Evolutionary conservation across 768 basidiomycete species (phyloP).

Genomic region (Tylopilus balloui): DNA sequence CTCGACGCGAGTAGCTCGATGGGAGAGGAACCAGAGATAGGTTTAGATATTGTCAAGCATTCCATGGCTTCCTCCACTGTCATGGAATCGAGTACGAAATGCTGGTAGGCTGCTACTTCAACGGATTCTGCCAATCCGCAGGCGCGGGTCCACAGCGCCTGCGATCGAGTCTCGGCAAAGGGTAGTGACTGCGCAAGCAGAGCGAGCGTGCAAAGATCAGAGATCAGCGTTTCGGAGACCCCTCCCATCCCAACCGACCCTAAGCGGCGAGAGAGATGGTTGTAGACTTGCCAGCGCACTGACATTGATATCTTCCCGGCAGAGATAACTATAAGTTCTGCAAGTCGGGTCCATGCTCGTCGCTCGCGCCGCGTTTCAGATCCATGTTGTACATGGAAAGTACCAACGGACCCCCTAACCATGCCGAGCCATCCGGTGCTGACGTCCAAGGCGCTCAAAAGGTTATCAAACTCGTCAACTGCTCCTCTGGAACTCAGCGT

Average conservation of each 20-base stretch:
- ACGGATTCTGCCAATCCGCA: slow-evolving; percentile 21
- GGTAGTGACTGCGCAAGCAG: slow-evolving; percentile 44
- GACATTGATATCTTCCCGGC: slow-evolving; percentile 21
- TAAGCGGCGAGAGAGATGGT: slow-evolving; percentile 38
- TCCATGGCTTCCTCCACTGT: slow-evolving; percentile 50
- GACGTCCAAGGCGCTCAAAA: slow-evolving; percentile 40
- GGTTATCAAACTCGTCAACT: slow-evolving; percentile 34
- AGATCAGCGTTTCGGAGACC: slow-evolving; percentile 35
- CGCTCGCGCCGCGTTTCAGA: slow-evolving; percentile 36
- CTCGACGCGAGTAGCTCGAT: slow-evolving; percentile 48
- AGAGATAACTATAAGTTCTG: slow-evolving; percentile 43
- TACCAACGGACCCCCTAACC: slow-evolving; percentile 25
- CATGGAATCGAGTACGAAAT: slow-evolving; percentile 49
- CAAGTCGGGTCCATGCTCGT: slow-evolving; percentile 48
- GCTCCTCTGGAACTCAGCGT: slow-evolving; percentile 36
- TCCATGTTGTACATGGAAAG: neutral
- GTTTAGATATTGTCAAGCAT: slow-evolving; percentile 28
- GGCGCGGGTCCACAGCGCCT: slow-evolving; percentile 41
- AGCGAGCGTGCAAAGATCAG: slow-evolving; percentile 54
- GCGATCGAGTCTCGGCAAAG: slow-evolving; percentile 40
- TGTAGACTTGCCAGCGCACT: slow-evolving; percentile 52
- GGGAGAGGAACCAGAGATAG: slow-evolving; percentile 29
- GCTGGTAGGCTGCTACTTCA: slow-evolving; percentile 44
- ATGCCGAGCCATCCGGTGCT: slow-evolving; percentile 35
- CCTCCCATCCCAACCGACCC: neutral